Base-by-base conservation (phyloP, 129 eudicot genomes). In the Calendula officinalis region DNA sequence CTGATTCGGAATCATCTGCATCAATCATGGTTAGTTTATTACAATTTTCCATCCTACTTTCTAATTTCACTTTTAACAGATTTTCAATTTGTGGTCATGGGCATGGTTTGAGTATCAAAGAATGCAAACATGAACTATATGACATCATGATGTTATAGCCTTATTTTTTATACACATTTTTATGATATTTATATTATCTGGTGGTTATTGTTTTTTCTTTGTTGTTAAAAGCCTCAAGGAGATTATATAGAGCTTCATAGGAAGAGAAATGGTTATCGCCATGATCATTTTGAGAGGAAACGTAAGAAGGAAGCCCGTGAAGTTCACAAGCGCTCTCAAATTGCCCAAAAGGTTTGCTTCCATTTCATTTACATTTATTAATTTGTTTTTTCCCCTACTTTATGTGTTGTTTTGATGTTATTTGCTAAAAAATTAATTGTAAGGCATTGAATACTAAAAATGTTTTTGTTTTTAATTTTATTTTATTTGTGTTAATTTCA, bases 241-340 rank as follows among this genome's bases (percentile, higher is more conserved):
- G 96, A 92, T 78, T 83, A 88, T 65, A 92, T 92, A 46, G 96
- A 92, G 46, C 81, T 83, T 38, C 87, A 83, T 55, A 88, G 89
- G 89, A 92, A 92, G 89, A 75, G 96, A 75, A 11, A 81, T 81
- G 96, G 99, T 35, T 77, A 83, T 62, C 91, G 99, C 65, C 89
- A 17, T 74, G 96, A 92, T 76, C 91, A 85, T 82, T 79, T 78
- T 53, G 99, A 92, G 76, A 87, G 99, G 55, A 85, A 92, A 50
- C 84, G 99, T 22, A 92, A 92, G 95, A 88, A 80, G 96, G 89
- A 81, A 68, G 99, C 99, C 27, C 96, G 99, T 75, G 91, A 85
- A 76, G 91, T 81, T 75, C 95, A 92, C 82, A 83, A 81, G 80
- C 87, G 83, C 46, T 85, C 96, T 45, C 75, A 85, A 33, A 55